Percentiles rank a stretch among this genome's conserved stretches.
Evolutionary conservation across 1,284 basidiomycete species (phyloP).

Genomic region (Papiliotrema terrestris): DNA sequence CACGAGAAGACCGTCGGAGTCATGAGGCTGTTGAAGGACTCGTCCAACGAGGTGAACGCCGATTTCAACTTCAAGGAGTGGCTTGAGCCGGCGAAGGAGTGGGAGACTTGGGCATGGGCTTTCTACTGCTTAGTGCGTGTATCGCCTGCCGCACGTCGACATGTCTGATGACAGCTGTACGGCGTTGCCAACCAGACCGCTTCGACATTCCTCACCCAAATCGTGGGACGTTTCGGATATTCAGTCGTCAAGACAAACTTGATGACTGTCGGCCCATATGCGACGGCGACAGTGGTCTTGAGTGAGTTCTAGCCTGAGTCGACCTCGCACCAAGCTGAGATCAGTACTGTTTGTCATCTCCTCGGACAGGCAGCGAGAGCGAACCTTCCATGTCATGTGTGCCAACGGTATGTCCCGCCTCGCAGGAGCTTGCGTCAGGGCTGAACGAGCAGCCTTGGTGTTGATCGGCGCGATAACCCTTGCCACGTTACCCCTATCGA

Average conservation of each 20-base stretch:
- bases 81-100: slow-evolving; percentile 6
- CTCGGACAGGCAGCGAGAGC: background rate
- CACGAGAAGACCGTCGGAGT: slow-evolving; percentile 8
- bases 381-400: background rate
- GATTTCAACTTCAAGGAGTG: slow-evolving; percentile 6
- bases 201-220: slow-evolving; percentile 54
- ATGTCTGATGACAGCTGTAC: slow-evolving; percentile 49
- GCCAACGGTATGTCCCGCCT: slow-evolving; percentile 3
- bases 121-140: slow-evolving; percentile 5
- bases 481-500: background rate
- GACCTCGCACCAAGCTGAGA: background rate
- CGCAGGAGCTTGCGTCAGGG: too few species aligned
- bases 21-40: slow-evolving; percentile 15
- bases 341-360: background rate
- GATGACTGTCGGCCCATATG: slow-evolving; percentile 56
- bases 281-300: slow-evolving; percentile 25
- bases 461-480: background rate
- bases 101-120: slow-evolving; percentile 13
- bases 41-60: slow-evolving; percentile 10
- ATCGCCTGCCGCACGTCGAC: background rate
- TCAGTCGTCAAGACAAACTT: slow-evolving; percentile 38
- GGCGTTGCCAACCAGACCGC: slow-evolving; percentile 44
- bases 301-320: slow-evolving; percentile 9
- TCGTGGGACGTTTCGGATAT: slow-evolving; percentile 55
- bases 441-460: too few species aligned